Conservation (phyloP, 257 asterid genomes). For the Penstemon davidsonii region DNA sequence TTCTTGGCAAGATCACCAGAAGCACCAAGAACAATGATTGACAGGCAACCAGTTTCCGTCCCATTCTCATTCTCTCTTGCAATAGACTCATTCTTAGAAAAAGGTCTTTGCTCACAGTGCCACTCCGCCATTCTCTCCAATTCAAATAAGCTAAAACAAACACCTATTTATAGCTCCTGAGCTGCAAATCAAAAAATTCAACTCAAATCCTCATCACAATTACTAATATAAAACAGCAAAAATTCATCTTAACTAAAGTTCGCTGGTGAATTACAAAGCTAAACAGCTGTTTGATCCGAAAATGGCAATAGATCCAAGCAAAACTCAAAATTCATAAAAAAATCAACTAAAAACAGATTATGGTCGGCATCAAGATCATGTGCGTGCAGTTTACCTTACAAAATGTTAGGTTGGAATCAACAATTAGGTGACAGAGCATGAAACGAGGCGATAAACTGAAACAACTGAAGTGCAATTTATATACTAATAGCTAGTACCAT, state of each 20-base stretch:
- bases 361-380: constrained; percentile 16
- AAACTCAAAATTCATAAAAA: constrained; percentile 5
- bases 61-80: constrained; percentile 46
- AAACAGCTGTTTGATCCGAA: constrained; percentile 9
- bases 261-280: background rate
- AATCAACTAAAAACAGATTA: background rate
- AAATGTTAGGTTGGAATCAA: background rate
- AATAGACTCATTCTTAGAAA: constrained; percentile 52
- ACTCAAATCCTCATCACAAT: constrained; percentile 5
- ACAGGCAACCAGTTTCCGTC: constrained; percentile 73
- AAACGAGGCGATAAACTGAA: background rate
- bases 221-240: background rate
- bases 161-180: background rate
- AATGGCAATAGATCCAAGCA: background rate
- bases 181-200: background rate
- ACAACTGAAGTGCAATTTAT: background rate
- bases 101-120: constrained; percentile 64
- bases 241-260: background rate
- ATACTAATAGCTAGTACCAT: too few species aligned
- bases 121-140: constrained; percentile 44
- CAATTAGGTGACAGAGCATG: constrained; percentile 22
- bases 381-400: constrained; percentile 23
- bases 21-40: constrained; percentile 93
- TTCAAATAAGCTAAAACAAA: constrained; percentile 13
- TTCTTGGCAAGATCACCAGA: constrained; percentile 99